Evolutionary conservation across 2,329 filamentous ascomycete genomes (phyloP).

Genomic region (Elsinoe arachidis): DNA sequence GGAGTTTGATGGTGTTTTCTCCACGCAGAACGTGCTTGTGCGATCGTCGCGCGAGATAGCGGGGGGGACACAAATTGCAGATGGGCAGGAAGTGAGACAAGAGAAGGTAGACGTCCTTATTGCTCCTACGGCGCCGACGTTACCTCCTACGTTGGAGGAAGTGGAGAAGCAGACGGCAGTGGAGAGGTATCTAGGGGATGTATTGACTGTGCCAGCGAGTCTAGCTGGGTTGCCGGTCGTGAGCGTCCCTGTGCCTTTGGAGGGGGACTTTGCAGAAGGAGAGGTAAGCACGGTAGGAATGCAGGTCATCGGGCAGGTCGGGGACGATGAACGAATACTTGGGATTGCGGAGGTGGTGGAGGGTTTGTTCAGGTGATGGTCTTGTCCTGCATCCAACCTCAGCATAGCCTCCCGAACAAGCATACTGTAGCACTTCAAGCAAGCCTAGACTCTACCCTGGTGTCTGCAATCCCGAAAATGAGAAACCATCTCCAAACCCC

Average conservation of each 20-base stretch:
- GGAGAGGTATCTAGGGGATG: slow-evolving; percentile 84
- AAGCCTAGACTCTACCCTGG: too few relatives aligned
- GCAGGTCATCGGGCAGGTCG: slow-evolving; percentile 74
- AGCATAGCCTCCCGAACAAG: too few relatives aligned
- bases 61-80: not conserved
- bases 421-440: too few relatives aligned
- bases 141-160: slow-evolving; percentile 57
- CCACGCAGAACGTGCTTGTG: slow-evolving; percentile 58
- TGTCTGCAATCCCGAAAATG: too few relatives aligned
- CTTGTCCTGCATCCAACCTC: not conserved
- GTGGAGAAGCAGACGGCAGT: slow-evolving; percentile 49
- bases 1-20: slow-evolving; percentile 79
- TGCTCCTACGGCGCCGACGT: slow-evolving; percentile 75
- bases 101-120: slow-evolving; percentile 76
- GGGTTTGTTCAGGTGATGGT: slow-evolving; percentile 17
- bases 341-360: slow-evolving; percentile 45
- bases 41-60: slow-evolving; percentile 17
- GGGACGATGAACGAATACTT: slow-evolving; percentile 60
- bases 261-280: slow-evolving; percentile 10
- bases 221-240: slow-evolving; percentile 83
- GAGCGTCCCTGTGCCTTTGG: slow-evolving; percentile 59
- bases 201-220: slow-evolving; percentile 92
- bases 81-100: slow-evolving; percentile 35
- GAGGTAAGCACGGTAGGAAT: slow-evolving; percentile 47
- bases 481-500: not conserved